A percentile compares a stretch with the other conserved stretches of the same genome.
These are phyloP conservation scores for Davidsoniella neocaledoniae DNA, from an alignment of 2,329 filamentous ascomycete genomes.

Conservation along the genomic window DNA sequence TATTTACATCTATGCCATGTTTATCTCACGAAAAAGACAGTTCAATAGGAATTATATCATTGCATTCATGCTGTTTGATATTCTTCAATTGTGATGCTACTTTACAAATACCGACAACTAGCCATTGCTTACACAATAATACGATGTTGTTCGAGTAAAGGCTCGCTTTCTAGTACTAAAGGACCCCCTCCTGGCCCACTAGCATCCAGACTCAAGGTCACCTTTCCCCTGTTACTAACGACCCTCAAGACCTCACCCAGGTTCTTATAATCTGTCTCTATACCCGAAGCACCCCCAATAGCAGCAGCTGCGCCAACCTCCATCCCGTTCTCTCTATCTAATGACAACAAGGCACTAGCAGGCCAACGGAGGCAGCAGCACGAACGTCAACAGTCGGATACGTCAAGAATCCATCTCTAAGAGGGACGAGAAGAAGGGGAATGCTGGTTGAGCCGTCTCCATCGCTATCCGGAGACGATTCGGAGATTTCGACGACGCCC, in stretches of 20 bases:
- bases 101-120: no score
- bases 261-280: constrained; percentile 68
- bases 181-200: constrained; percentile 49
- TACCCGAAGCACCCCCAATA: constrained; percentile 23
- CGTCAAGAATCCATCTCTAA: constrained; percentile 61
- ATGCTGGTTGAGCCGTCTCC: constrained; percentile 23
- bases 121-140: no score
- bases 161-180: constrained; percentile 47
- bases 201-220: constrained; percentile 56
- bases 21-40: no score
- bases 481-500: constrained; percentile 53
- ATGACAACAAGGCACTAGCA: constrained; percentile 8
- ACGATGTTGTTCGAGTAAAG: constrained; percentile 10
- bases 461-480: not conserved
- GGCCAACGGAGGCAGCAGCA: constrained; percentile 22
- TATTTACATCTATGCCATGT: no score
- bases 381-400: constrained; percentile 67
- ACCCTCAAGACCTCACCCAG: constrained; percentile 63
- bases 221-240: constrained; percentile 50
- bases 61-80: no score
- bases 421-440: constrained; percentile 60
- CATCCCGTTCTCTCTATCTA: constrained; percentile 26
- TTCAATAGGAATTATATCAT: no score
- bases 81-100: no score
- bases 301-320: constrained; percentile 15